These are phyloP conservation scores for Yarrowia alimentaria DNA, from an alignment of 805 yeast genomes.

Conservation along the genomic window DNA sequence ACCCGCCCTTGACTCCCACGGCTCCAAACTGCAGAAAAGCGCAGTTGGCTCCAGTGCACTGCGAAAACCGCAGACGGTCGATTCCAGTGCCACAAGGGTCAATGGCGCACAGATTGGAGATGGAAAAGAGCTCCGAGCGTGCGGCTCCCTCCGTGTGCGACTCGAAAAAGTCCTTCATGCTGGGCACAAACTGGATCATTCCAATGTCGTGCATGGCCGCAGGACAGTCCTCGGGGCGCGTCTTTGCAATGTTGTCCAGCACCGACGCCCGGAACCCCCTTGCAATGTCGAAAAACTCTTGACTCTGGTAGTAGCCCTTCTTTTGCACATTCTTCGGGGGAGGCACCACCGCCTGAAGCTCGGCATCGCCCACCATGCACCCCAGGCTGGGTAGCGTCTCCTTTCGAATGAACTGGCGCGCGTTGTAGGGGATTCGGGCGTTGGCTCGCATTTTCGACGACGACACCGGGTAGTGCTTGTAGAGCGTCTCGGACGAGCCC, in stretches of 20 bases:
- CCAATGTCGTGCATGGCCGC: slow-evolving; percentile 21
- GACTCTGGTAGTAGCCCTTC: slow-evolving; percentile 7
- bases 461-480: slow-evolving; percentile 19
- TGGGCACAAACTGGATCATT: slow-evolving; percentile 13
- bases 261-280: slow-evolving; percentile 7
- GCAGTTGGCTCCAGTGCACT: slow-evolving; percentile 21
- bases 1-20: slow-evolving; percentile 17
- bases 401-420: slow-evolving; percentile 74
- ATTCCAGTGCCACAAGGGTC: slow-evolving; percentile 8
- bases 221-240: slow-evolving; percentile 15
- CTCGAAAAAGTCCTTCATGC: slow-evolving; percentile 17
- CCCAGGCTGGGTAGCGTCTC: slow-evolving; percentile 35
- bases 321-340: slow-evolving; percentile 19
- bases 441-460: slow-evolving; percentile 11
- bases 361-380: slow-evolving; percentile 19
- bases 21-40: slow-evolving; percentile 23
- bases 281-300: slow-evolving; percentile 13
- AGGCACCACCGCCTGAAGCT: slow-evolving; percentile 7
- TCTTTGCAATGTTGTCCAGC: slow-evolving; percentile 2
- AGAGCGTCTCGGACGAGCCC: slow-evolving; percentile 9
- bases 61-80: slow-evolving; percentile 15
- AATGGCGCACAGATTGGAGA: slow-evolving; percentile 18
- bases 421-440: slow-evolving; percentile 86
- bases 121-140: slow-evolving; percentile 14
- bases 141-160: slow-evolving; percentile 22